Conservation (phyloP, 306 rosid genomes). For the Psophocarpus tetragonolobus region DNA sequence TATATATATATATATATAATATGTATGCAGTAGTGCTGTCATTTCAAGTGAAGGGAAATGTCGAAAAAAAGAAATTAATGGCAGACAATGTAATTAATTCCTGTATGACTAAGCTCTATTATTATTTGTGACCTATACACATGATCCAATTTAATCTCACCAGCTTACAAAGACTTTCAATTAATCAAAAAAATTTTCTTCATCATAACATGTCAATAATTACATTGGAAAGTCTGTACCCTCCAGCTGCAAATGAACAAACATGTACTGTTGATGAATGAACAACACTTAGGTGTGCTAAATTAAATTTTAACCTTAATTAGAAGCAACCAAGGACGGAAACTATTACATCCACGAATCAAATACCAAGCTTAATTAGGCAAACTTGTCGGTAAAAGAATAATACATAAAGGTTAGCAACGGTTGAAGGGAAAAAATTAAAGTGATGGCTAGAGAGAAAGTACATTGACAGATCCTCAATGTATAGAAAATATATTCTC, state of each 20-base stretch:
- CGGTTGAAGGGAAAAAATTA: background rate
- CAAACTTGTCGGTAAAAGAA: constrained; percentile 17
- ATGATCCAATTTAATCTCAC: constrained; percentile 23
- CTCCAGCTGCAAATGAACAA: background rate
- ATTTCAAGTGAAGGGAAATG: constrained; percentile 47
- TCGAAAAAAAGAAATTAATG: constrained; percentile 38
- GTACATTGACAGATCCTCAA: constrained; percentile 15
- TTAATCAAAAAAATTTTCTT: background rate
- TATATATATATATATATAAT: background rate
- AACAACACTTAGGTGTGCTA: background rate
- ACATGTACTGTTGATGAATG: background rate
- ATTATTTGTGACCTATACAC: background rate
- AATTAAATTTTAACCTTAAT: background rate
- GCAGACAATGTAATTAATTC: constrained; percentile 52
- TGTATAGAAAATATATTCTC: constrained; percentile 2
- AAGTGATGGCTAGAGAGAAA: constrained; percentile 7
- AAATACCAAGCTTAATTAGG: constrained; percentile 12
- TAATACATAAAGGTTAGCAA: background rate
- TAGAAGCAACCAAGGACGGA: background rate
- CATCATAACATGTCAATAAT: background rate
- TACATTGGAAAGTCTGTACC: constrained; percentile 20
- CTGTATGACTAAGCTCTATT: constrained; percentile 14
- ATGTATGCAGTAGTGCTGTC: constrained; percentile 52
- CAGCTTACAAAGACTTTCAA: background rate
- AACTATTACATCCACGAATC: background rate